Conservation (phyloP, 176 grass and related monocot species). For the Alloteropsis semialata region DNA sequence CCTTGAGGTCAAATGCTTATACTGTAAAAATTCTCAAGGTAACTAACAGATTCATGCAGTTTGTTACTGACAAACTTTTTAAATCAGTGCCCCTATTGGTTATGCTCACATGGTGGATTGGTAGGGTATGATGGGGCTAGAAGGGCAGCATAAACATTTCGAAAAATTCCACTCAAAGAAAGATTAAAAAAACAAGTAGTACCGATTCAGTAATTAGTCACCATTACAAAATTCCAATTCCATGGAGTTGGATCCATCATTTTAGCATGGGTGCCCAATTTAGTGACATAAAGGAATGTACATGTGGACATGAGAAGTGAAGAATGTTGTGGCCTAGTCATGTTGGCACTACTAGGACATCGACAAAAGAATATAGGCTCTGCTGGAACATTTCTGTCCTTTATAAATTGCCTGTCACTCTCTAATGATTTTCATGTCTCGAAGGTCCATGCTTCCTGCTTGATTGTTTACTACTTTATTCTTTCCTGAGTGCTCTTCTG, state of each 20-base stretch:
- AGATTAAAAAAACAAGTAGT: background rate
- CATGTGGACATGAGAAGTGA: conserved; percentile 18
- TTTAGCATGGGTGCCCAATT: background rate
- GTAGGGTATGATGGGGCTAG: background rate
- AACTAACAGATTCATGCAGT: background rate
- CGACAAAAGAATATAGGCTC: conserved; percentile 17
- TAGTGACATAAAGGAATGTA: background rate
- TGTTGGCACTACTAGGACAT: conserved; percentile 34
- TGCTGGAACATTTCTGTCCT: conserved; percentile 17
- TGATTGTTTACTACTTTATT: conserved; percentile 25
- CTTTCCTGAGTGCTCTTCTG: conserved; percentile 13
- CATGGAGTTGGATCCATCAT: conserved; percentile 20
- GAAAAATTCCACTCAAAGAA: background rate
- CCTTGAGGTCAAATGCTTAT: conserved; percentile 86
- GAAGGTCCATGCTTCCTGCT: background rate
- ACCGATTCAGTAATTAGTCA: background rate
- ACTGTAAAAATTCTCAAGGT: conserved; percentile 92
- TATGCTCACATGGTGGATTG: background rate
- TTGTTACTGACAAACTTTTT: background rate
- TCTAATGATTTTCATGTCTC: conserved; percentile 19
- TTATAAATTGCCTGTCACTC: conserved; percentile 33
- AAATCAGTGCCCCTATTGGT: background rate
- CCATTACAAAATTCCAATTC: background rate
- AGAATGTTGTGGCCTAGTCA: conserved; percentile 32
- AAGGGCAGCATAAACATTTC: background rate